Conservation (phyloP, 148 eudicot species). For the Mesembryanthemum crystallinum region DNA sequence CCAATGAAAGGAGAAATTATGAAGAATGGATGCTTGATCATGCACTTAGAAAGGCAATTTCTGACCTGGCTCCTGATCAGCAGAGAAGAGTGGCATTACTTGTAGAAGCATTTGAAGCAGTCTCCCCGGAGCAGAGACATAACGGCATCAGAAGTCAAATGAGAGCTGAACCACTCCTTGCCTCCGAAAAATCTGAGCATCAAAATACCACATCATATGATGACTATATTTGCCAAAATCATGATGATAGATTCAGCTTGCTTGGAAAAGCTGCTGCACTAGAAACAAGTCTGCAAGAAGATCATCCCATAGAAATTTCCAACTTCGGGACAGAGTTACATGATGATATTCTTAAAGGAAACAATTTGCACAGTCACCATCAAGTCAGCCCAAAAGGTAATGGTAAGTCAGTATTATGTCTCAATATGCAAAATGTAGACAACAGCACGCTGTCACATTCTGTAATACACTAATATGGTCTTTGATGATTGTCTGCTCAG, state of each 20-base stretch:
- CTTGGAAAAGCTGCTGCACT: constrained; percentile 6
- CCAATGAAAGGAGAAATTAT: constrained; percentile 47
- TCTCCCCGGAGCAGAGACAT: constrained; percentile 28
- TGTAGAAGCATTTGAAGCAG: constrained; percentile 37
- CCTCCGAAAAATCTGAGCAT: neutral
- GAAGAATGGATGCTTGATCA: constrained; percentile 96
- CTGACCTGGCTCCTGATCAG: constrained; percentile 53
- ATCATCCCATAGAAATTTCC: constrained; percentile 17
- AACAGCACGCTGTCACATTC: neutral
- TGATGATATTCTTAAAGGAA: neutral
- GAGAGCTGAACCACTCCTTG: constrained; percentile 20
- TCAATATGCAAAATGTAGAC: neutral
- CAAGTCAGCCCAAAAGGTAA: constrained; percentile 31
- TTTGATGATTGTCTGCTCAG: constrained; percentile 28
- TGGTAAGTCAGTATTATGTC: constrained; percentile 1
- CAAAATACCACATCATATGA: constrained; percentile 5
- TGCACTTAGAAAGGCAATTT: constrained; percentile 72
- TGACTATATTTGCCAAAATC: constrained; percentile 3
- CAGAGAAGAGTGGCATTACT: constrained; percentile 41
- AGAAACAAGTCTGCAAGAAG: neutral
- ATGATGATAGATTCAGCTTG: constrained; percentile 5
- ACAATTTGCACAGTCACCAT: constrained; percentile 22
- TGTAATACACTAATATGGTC: neutral
- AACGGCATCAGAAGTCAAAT: constrained; percentile 3
- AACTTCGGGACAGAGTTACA: constrained; percentile 11